phyloP scores from a whole-genome alignment of 106 monocot species.

The Triglochin maritima region DNA sequence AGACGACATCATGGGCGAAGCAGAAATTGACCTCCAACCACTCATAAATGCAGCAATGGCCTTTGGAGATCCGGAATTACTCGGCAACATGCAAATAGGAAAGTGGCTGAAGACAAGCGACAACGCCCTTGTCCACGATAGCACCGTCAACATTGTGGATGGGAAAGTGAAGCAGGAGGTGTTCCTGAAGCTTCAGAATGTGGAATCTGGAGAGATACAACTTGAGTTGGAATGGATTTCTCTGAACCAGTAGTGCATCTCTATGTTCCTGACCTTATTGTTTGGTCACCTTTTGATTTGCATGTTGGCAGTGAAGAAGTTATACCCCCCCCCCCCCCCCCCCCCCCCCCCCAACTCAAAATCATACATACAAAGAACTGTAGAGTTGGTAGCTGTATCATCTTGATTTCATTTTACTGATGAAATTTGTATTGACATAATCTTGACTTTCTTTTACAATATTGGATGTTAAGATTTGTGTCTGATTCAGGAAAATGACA shows the following conservation, averaged over 20 bases:
- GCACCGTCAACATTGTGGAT: constrained; percentile 48
- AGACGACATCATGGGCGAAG: constrained; percentile 93
- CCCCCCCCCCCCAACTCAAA: too few species aligned
- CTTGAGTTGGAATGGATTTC: constrained; percentile 66
- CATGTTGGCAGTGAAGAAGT: too few species aligned
- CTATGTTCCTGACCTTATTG: too few species aligned
- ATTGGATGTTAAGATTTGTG: too few species aligned
- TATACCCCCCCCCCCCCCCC: too few species aligned
- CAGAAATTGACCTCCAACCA: constrained; percentile 77
- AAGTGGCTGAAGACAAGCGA: constrained; percentile 75
- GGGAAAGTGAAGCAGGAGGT: constrained; percentile 80
- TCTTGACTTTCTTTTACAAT: too few species aligned
- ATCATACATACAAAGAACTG: too few species aligned
- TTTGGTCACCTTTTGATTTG: too few species aligned
- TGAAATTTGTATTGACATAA: too few species aligned
- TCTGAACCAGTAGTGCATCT: neutral
- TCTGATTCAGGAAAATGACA: too few species aligned
- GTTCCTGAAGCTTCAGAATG: constrained; percentile 63
- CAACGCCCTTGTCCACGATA: constrained; percentile 70
- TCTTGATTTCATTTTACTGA: too few species aligned
- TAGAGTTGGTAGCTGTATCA: too few species aligned
- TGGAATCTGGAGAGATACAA: constrained; percentile 70
- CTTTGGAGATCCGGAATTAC: constrained; percentile 57
- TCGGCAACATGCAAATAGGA: constrained; percentile 76
- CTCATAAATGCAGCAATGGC: constrained; percentile 67